Evolutionary conservation across 257 asterid species (phyloP).

Genomic region (Oldenlandia corymbosa): DNA sequence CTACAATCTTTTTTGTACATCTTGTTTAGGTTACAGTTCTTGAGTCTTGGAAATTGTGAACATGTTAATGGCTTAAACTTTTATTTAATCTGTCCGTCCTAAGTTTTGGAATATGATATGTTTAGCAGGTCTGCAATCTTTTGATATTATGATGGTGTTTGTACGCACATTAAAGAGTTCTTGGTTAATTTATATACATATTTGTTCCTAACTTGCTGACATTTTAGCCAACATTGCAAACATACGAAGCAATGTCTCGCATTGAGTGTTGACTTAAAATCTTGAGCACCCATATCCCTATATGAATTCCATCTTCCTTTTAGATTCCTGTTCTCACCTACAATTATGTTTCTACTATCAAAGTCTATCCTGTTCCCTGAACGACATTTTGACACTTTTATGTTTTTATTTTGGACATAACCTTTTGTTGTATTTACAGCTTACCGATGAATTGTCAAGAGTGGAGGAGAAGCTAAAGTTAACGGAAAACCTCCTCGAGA

Average conservation of each 20-base stretch:
- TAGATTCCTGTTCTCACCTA: background rate
- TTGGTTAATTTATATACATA: too few relatives aligned
- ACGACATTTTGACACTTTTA: background rate
- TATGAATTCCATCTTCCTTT: background rate
- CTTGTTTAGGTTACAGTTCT: background rate
- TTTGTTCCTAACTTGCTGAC: too few relatives aligned
- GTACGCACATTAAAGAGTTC: too few relatives aligned
- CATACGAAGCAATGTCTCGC: background rate
- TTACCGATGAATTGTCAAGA: constrained; percentile 74
- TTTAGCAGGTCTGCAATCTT: background rate
- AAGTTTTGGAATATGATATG: background rate
- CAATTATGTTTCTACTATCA: too few relatives aligned
- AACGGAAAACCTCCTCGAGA: constrained; percentile 76
- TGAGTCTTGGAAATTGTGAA: background rate
- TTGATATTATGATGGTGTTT: background rate
- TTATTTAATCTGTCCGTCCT: background rate
- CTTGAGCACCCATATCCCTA: background rate
- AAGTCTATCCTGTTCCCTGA: background rate
- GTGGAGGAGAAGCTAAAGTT: constrained; percentile 87
- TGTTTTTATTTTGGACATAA: background rate
- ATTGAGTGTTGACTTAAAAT: background rate
- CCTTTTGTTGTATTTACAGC: constrained; percentile 32
- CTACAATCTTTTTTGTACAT: background rate
- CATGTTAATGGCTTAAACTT: background rate
- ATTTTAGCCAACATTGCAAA: background rate